Evolutionary conservation across 306 rosid genomes (phyloP).

Genomic region (Quercus engelmannii): DNA sequence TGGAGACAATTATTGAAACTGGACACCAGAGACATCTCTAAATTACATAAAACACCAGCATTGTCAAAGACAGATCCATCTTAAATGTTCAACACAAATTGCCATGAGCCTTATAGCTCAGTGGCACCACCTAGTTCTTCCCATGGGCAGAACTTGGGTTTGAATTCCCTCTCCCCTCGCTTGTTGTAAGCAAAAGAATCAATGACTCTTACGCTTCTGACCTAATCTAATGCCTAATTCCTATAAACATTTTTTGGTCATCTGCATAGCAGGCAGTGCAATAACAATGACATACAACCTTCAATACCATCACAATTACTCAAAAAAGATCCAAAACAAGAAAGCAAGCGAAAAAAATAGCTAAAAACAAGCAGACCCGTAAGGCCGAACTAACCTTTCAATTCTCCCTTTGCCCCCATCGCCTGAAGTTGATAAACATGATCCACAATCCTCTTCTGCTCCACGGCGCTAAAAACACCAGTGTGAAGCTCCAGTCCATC

Average conservation of each 20-base stretch:
- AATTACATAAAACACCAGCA: background rate
- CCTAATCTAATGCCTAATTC: background rate
- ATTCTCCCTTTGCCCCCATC: slow-evolving; percentile 68
- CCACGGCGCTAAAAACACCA: slow-evolving; percentile 81
- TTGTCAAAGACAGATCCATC: background rate
- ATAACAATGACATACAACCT: background rate
- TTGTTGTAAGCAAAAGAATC: too few relatives aligned
- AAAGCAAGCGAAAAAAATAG: background rate
- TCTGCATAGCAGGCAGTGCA: background rate
- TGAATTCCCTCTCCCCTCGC: too few relatives aligned
- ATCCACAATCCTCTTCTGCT: slow-evolving; percentile 76
- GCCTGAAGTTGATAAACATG: slow-evolving; percentile 55
- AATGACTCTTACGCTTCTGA: too few relatives aligned
- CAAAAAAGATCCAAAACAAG: background rate
- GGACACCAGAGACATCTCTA: background rate
- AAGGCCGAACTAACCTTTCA: slow-evolving; percentile 58
- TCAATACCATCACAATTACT: background rate
- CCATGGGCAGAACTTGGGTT: too few relatives aligned
- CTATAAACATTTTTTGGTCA: background rate
- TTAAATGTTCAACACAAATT: background rate
- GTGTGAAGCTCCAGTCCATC: slow-evolving; percentile 91
- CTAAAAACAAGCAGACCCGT: background rate
- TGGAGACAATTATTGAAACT: background rate
- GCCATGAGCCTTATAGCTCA: too few relatives aligned
- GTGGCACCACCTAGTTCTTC: too few relatives aligned